Percentiles rank a stretch among this genome's conserved stretches.
These are phyloP conservation scores for Turritis glabra DNA, from an alignment of 345 rosid genomes.

Conservation along the genomic window DNA sequence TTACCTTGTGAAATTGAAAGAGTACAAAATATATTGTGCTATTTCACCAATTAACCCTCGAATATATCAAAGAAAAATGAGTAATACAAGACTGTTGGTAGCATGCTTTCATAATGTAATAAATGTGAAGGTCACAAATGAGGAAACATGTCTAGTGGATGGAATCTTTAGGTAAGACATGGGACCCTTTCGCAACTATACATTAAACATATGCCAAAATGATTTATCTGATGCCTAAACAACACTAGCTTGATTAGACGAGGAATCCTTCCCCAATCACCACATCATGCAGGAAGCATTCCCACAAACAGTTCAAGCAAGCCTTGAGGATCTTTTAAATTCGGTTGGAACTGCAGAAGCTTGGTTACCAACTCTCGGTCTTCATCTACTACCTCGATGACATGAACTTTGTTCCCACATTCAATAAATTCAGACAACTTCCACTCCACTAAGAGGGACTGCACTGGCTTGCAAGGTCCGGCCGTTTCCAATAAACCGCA, in stretches of 20 bases:
- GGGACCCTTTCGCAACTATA: constrained; percentile 29
- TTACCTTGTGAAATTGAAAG: constrained; percentile 4
- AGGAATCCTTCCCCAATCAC: constrained; percentile 13
- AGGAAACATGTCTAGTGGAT: constrained; percentile 30
- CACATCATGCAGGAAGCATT: constrained; percentile 5
- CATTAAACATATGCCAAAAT: constrained; percentile 9
- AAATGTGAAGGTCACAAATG: constrained; percentile 23
- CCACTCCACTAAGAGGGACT: constrained; percentile 63
- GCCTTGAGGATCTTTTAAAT: constrained; percentile 11
- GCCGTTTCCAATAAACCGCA: constrained; percentile 71
- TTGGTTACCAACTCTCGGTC: constrained; percentile 8
- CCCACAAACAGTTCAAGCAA: constrained; percentile 25
- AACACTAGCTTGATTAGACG: constrained; percentile 14
- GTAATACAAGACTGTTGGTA: constrained; percentile 16
- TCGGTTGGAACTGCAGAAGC: constrained; percentile 11
- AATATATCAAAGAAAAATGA: constrained; percentile 9
- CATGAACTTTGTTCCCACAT: constrained; percentile 4
- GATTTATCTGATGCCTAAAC: constrained; percentile 12
- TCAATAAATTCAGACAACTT: constrained; percentile 48
- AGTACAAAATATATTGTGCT: not conserved
- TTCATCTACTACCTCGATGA: constrained; percentile 6
- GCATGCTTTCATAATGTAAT: constrained; percentile 20
- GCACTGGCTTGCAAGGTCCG: constrained; percentile 82
- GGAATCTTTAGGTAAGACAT: constrained; percentile 26
- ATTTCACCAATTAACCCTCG: not conserved